Evolutionary conservation across 2,329 filamentous ascomycete genomes (phyloP), one percentile per base, ranked within the genome.

Genomic region (Exophiala lecanii-corni): DNA sequence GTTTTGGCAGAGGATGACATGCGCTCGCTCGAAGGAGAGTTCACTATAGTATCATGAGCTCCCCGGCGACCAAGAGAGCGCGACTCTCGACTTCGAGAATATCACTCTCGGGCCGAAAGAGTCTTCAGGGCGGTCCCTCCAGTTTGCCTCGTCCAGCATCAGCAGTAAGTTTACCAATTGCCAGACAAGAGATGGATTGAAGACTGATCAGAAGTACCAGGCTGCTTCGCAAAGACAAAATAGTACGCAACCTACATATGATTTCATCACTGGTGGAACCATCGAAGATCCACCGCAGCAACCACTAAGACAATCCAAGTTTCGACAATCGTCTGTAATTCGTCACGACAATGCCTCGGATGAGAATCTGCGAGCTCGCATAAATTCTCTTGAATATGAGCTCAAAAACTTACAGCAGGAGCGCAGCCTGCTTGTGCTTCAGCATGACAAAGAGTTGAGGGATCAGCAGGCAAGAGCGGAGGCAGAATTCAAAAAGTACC

Each of bases 341-440:
- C 62, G 62, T 39, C 63, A 62, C 41, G 62, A 49, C 23, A 31
- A 36, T 25, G 37, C 28, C 13, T 41, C 50, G 28, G 82, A 78
- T 47, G 89, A 97, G 58, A 84, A 89, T 52, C 74, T 97, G 18
- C 89, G 91, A 59, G 87, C 91, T 2, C 88, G 96, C 64, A 73
- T 97, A 31, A 92, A 89, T 49, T 86, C 88, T 0, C 71, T 96
- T 38, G 83, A 82, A 49, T 98, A 96, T 67, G 87, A 91, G 45
- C 75, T 95, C 53, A 86, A 89, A 57, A 91, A 86, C 13, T 71
- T 86, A 40, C 89, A 91, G 57, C 87, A 95, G 55, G 91, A 97
- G 59, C 83, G 86, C 55, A 88, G 94, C 45, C 77, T 96, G 57
- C 72, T 81, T 36, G 75, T 80, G 7, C 73, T 95, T 12, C 82